Evolutionary conservation across 1,284 basidiomycete species (phyloP).

Genomic region (Irpex sp.): DNA sequence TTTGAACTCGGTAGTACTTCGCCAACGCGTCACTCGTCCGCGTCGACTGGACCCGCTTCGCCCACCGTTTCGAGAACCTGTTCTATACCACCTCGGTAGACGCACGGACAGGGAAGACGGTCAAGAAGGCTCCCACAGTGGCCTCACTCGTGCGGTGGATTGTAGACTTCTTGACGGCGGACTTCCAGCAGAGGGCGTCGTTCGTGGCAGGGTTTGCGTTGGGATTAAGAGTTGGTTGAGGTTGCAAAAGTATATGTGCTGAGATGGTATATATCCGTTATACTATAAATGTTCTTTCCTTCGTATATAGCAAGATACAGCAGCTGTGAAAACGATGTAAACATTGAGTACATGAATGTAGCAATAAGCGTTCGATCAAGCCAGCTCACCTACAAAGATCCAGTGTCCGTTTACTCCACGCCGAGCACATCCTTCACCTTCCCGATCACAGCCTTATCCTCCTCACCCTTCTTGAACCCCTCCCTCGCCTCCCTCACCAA

Average conservation of each 20-base stretch:
- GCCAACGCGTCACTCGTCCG: slow-evolving; percentile 63
- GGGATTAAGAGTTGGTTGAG: slow-evolving; percentile 51
- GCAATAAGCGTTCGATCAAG: not conserved
- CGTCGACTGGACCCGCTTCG: slow-evolving; percentile 72
- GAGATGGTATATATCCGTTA: no score
- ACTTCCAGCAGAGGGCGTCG: slow-evolving; percentile 83
- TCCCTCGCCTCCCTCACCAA: slow-evolving; percentile 11
- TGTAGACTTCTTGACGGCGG: slow-evolving; percentile 84
- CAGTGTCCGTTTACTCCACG: not conserved
- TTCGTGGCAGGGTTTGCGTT: slow-evolving; percentile 69
- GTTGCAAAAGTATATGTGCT: no score
- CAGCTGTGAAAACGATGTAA: no score
- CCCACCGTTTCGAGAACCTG: slow-evolving; percentile 63
- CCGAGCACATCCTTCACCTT: slow-evolving; percentile 27
- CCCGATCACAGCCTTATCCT: slow-evolving; percentile 28
- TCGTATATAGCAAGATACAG: no score
- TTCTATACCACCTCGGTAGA: slow-evolving; percentile 59
- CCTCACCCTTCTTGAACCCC: slow-evolving; percentile 15
- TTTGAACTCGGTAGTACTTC: slow-evolving; percentile 55
- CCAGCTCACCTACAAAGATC: no score
- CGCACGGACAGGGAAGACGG: slow-evolving; percentile 30
- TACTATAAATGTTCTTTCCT: not conserved
- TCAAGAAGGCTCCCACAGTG: slow-evolving; percentile 53
- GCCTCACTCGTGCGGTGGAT: slow-evolving; percentile 66
- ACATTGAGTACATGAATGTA: not conserved